phyloP scores from a whole-genome alignment of 352 stramenopile genomes.

The Achlya hypogyna region DNA sequence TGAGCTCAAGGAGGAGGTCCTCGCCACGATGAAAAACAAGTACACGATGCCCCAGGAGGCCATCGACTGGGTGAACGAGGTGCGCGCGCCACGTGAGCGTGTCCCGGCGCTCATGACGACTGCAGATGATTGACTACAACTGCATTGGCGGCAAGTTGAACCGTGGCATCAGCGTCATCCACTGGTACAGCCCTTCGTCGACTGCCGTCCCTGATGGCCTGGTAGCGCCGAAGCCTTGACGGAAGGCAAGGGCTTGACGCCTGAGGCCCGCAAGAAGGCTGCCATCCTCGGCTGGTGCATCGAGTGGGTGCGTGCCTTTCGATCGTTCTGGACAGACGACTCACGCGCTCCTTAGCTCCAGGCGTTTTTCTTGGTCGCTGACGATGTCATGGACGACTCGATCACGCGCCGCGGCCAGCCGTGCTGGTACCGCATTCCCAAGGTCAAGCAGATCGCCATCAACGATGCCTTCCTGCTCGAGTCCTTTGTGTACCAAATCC shows the following conservation, averaged over 20 bases:
- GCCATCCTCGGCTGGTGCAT: slow-evolving; percentile 97
- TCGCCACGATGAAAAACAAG: slow-evolving; percentile 51
- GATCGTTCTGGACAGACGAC: not conserved
- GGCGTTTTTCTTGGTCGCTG: slow-evolving; percentile 98
- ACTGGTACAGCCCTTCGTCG: slow-evolving; percentile 61
- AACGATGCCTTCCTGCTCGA: slow-evolving; percentile 97
- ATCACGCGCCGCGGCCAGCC: slow-evolving; percentile 91
- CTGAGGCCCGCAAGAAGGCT: slow-evolving; percentile 71
- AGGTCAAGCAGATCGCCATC: slow-evolving; percentile 92
- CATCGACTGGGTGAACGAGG: slow-evolving; percentile 63
- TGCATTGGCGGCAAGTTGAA: slow-evolving; percentile 98
- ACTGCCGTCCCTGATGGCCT: no score
- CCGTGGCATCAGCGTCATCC: slow-evolving; percentile 93
- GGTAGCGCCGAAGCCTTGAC: slow-evolving; percentile 53
- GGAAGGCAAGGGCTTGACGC: slow-evolving; percentile 35
- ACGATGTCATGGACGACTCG: slow-evolving; percentile 98
- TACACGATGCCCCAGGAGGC: slow-evolving; percentile 69
- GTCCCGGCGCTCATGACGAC: slow-evolving; percentile 22
- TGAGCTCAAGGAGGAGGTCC: slow-evolving; percentile 67
- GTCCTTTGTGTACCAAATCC: slow-evolving; percentile 83
- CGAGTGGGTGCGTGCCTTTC: slow-evolving; percentile 78
- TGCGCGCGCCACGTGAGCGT: not conserved
- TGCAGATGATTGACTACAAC: slow-evolving; percentile 91
- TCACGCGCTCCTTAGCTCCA: slow-evolving; percentile 64
- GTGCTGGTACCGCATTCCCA: slow-evolving; percentile 94